Base-by-base conservation (phyloP, 2,329 filamentous ascomycete genomes). In the Aspergillus japonicus region DNA sequence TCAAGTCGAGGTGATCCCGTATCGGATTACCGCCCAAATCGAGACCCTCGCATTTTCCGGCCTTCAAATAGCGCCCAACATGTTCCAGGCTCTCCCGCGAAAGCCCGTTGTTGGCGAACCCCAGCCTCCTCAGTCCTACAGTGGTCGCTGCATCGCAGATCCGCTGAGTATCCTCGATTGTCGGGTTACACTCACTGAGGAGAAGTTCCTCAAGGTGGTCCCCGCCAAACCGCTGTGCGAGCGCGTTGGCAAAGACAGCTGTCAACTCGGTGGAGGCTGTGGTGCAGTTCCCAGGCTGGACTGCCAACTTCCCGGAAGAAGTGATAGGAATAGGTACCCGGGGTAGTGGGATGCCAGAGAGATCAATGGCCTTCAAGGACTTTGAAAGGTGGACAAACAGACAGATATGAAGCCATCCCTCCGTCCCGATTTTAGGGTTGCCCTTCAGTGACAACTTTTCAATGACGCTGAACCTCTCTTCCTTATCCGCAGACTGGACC, bases 321-420 rank as follows among this genome's bases (percentile, higher is more conserved):
- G 70, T 73, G 12, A 70, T 54, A 19, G 66, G 44, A 47, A 71
- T 53, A 26, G 68, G 65, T 3, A 72, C 68, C 49, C 79, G 78
- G 2, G 91, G 92, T 64, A 98, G 94, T 2, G 86, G 85, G 60
- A 96, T 88, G 69, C 91, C 89, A 0, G 93, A 96, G 29, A 98
- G 74, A 73, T 99, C 95, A 24, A 98, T 84, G 5, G 85, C 89
- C 73, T 92, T 93, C 58, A 99, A 81, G 1, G 92, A 92, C 62
- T 87, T 88, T 68, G 91, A 96, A 80, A 97, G 88, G 76, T 96
- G 91, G 55, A 96, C 82, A 72, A 98, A 99, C 6, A 96, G 80
- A 47, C 89, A 89, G 59, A 98, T 87, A 71, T 98, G 87, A 69
- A 89, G 92, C 95, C 95, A 99, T 16, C 94, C 95, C 64, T 96